These are phyloP conservation scores for Groenewaldozyma salmanticensis DNA, from an alignment of 805 yeast species.

Conservation along the genomic window DNA sequence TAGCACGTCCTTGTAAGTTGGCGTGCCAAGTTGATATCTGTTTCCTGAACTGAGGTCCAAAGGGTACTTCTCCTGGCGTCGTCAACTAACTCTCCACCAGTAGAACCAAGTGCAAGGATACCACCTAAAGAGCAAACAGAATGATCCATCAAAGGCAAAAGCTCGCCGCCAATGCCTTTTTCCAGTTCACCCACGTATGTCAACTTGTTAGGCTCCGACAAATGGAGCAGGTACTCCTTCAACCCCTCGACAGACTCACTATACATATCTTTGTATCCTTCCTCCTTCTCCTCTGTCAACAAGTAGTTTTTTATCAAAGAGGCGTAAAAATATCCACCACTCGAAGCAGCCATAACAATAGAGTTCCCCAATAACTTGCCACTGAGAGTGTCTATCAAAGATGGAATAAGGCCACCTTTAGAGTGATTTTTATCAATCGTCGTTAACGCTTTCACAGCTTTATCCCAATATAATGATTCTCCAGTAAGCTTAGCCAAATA, in stretches of 20 bases:
- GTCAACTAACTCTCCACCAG: constrained; percentile 52
- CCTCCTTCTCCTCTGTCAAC: constrained; percentile 57
- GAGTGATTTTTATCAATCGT: constrained; percentile 58
- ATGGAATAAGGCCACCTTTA: constrained; percentile 72
- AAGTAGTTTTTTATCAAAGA: constrained; percentile 77
- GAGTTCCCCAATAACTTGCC: constrained; percentile 56
- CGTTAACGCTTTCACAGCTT: constrained; percentile 63
- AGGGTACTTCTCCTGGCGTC: constrained; percentile 38
- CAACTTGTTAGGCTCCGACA: constrained; percentile 52
- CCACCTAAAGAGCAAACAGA: constrained; percentile 90
- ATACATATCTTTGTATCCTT: constrained; percentile 62
- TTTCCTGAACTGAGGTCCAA: constrained; percentile 52
- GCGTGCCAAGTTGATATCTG: constrained; percentile 59
- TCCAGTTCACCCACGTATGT: constrained; percentile 73
- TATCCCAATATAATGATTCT: constrained; percentile 66
- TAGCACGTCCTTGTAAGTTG: constrained; percentile 75
- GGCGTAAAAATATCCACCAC: constrained; percentile 93
- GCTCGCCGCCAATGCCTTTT: constrained; percentile 48
- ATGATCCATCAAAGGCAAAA: constrained; percentile 81
- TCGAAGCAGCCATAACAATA: constrained; percentile 67
- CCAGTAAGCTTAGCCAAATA: constrained; percentile 75
- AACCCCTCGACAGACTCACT: constrained; percentile 71
- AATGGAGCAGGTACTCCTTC: constrained; percentile 49
- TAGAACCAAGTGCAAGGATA: constrained; percentile 78
- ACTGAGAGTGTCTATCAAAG: constrained; percentile 62